Evolutionary conservation across 2,329 filamentous ascomycete species (phyloP).

Genomic region (Calonectria fujianensis): DNA sequence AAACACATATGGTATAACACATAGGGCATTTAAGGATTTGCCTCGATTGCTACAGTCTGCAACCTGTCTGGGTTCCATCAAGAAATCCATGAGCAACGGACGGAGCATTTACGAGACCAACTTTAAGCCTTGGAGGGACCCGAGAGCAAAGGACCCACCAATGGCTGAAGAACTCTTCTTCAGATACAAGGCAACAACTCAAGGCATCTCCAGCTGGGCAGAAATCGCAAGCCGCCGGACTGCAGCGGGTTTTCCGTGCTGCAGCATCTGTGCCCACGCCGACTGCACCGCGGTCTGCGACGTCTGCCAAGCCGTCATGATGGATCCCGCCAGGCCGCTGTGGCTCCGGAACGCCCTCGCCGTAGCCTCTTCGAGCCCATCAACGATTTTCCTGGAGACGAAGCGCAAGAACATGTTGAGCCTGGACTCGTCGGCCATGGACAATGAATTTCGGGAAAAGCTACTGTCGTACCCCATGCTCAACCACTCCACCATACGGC

Average conservation of each 20-base stretch:
- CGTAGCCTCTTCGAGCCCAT: not conserved
- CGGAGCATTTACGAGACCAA: slow-evolving; percentile 9
- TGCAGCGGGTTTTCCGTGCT: slow-evolving; percentile 8
- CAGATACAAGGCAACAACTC: not conserved
- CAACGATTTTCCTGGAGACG: not conserved
- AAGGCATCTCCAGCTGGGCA: slow-evolving; percentile 15
- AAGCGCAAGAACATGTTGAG: slow-evolving; percentile 4
- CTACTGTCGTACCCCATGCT: slow-evolving; percentile 12
- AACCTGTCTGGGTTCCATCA: not conserved
- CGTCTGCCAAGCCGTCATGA: slow-evolving; percentile 7
- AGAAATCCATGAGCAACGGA: slow-evolving; percentile 15
- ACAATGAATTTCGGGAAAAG: slow-evolving; percentile 8
- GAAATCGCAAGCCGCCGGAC: slow-evolving; percentile 11
- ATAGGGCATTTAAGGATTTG: slow-evolving; percentile 12
- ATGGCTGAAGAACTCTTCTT: slow-evolving; percentile 19
- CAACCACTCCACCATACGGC: slow-evolving; percentile 12
- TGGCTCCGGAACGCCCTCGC: slow-evolving; percentile 17
- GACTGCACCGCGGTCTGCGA: not conserved
- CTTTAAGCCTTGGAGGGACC: slow-evolving; percentile 2
- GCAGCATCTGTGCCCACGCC: slow-evolving; percentile 6
- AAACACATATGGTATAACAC: not conserved
- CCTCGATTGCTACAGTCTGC: not conserved
- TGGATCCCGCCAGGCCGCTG: slow-evolving; percentile 2
- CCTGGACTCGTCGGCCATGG: not conserved
- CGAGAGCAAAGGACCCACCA: not conserved